phyloP scores from a whole-genome alignment of 2,329 filamentous ascomycete species.

The Colletotrichum magnum region DNA sequence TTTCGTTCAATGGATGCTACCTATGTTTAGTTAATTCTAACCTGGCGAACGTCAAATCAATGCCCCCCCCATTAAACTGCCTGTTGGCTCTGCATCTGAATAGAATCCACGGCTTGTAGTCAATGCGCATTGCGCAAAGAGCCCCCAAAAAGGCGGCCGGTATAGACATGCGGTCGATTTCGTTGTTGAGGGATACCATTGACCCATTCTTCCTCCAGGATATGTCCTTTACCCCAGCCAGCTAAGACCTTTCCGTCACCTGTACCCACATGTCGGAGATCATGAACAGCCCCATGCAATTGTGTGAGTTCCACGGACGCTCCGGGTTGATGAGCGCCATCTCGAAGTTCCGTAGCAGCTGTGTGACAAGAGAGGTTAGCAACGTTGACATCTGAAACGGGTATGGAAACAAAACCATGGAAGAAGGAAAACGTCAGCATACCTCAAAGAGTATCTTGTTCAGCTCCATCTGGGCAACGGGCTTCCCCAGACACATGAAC shows the following conservation, averaged over 20 bases:
- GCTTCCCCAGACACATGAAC: constrained; percentile 37
- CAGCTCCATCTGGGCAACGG: constrained; percentile 37
- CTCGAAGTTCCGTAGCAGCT: constrained; percentile 50
- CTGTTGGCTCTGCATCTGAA: too few species aligned
- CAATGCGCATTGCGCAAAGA: too few species aligned
- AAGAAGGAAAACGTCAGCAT: constrained; percentile 23
- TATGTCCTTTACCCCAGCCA: too few species aligned
- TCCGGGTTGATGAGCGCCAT: constrained; percentile 46
- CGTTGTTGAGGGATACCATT: too few species aligned
- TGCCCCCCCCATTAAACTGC: too few species aligned
- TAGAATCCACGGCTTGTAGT: too few species aligned
- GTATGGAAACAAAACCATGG: fast-evolving
- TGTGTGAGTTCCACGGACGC: constrained; percentile 46
- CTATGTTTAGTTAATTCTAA: too few species aligned
- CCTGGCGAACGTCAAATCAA: too few species aligned
- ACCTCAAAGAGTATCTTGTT: constrained; percentile 52
- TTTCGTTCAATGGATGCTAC: too few species aligned
- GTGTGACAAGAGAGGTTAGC: background rate
- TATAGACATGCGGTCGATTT: too few species aligned
- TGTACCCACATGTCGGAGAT: constrained; percentile 53
- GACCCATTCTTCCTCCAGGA: too few species aligned
- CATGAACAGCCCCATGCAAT: constrained; percentile 47
- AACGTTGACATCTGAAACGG: background rate
- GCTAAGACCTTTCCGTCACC: constrained; percentile 42
- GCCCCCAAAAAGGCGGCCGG: too few species aligned